A percentile compares a stretch with the other conserved stretches of the same genome.
phyloP scores from a whole-genome alignment of 106 monocot species.

The Dendrobium officinale region DNA sequence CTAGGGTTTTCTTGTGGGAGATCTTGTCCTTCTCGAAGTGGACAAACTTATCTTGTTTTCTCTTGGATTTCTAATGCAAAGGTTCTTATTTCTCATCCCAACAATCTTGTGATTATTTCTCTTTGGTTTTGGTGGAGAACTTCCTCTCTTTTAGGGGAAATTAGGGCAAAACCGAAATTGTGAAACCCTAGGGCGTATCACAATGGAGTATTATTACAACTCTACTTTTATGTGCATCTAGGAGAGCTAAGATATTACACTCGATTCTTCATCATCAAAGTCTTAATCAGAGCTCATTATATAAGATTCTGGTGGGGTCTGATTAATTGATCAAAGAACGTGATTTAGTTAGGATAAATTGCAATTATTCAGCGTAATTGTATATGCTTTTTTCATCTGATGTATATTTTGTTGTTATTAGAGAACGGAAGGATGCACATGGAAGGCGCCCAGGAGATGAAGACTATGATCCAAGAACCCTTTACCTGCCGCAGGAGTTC shows the following conservation, averaged over 20 bases:
- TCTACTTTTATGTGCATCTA: too few species aligned
- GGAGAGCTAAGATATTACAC: background rate
- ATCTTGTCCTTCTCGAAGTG: too few species aligned
- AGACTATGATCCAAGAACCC: slow-evolving; percentile 78
- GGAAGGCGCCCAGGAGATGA: slow-evolving; percentile 50
- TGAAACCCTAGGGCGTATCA: too few species aligned
- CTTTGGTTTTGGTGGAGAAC: too few species aligned
- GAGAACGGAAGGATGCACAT: slow-evolving; percentile 72
- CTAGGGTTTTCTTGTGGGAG: too few species aligned
- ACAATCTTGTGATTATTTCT: too few species aligned
- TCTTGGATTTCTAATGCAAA: too few species aligned
- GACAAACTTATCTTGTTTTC: too few species aligned
- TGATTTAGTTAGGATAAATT: background rate
- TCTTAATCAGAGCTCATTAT: background rate
- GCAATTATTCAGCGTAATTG: background rate
- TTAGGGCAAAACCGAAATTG: too few species aligned
- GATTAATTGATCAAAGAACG: background rate
- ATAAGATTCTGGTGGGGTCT: background rate
- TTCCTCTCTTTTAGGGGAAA: too few species aligned
- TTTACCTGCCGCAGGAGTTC: slow-evolving; percentile 77
- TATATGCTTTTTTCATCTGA: background rate
- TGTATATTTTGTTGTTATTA: slow-evolving; percentile 17
- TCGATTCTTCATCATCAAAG: background rate
- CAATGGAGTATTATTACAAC: background rate
- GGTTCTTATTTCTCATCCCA: too few species aligned